A percentile compares a stretch with the other conserved stretches of the same genome.
These are phyloP conservation scores for Rubus parviflorus DNA, from an alignment of 306 rosid genomes.

Conservation along the genomic window DNA sequence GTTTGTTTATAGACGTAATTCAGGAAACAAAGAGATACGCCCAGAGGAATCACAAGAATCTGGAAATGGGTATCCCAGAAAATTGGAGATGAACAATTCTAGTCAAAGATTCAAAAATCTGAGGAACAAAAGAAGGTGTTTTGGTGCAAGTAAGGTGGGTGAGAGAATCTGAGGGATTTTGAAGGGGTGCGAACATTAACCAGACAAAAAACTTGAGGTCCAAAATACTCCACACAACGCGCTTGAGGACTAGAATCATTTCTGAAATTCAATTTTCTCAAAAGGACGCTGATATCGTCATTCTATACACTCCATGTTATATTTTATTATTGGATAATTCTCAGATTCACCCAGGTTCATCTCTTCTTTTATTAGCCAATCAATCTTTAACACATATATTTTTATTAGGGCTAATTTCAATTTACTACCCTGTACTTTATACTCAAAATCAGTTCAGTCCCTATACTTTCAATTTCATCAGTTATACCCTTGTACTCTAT, in stretches of 20 bases:
- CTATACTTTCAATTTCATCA: no score
- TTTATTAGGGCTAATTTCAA: no score
- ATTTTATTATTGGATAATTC: no score
- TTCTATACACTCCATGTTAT: background rate
- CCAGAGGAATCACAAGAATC: constrained; percentile 19
- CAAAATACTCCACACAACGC: constrained; percentile 32
- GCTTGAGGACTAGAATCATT: no score
- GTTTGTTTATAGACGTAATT: background rate
- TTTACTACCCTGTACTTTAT: no score
- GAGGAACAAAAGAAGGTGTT: constrained; percentile 30
- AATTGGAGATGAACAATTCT: constrained; percentile 23
- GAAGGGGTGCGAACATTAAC: constrained; percentile 50
- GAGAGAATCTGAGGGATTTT: constrained; percentile 30
- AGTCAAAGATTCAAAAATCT: constrained; percentile 48
- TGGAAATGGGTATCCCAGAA: constrained; percentile 38
- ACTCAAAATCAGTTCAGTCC: no score
- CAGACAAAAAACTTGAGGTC: constrained; percentile 59
- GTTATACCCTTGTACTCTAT: no score
- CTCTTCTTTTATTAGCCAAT: no score
- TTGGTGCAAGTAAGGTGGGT: constrained; percentile 27
- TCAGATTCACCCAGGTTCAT: no score
- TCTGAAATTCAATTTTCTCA: background rate
- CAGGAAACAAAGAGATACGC: background rate
- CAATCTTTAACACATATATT: no score
- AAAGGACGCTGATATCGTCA: background rate